Evolutionary conservation across 352 stramenopile species (phyloP), one percentile per base, ranked within the genome.

Genomic region (Stramenopiles sp.): DNA sequence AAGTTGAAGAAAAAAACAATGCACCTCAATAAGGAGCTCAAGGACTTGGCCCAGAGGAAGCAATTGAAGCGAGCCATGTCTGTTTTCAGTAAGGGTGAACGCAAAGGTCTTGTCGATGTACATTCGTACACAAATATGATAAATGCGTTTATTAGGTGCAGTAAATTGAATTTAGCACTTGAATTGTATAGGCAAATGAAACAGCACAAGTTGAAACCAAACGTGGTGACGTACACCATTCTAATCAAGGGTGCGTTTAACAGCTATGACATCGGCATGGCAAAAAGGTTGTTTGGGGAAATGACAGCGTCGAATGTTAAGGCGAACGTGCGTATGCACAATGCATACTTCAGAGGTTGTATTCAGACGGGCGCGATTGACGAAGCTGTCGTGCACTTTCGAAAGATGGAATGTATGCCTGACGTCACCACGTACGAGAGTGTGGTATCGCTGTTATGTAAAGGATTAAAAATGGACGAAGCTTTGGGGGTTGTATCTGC

Each of bases 291-390:
- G 27, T 71, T 71, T 22, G 22, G 55, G 22, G 80, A 83, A n/a
- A 84, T 84, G 82, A 80, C 82, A 71, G 30, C 67, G 0, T 32
- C 31, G 14, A 67, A 30, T 30, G 83, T 83, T 22, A 71, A 22
- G 0, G 44, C 80, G 0, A 85, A 85, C 67, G 29, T 82, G 25
- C 83, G 83, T 30, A 85, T 80, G n/a, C 39, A 78, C 31, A 85
- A 85, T 80, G 84, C 83, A 25, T 80, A 84, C 8, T 67, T 85
- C 0, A 81, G 83, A 29, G 82, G 80, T 0, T 84, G 82, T 67
- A 80, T 84, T 14, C 44, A 78, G 0, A 25, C 32, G 0, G 82
- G 82, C 39, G 80, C 30, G 30, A 75, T 83, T 8, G 0, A 32
- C 25, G 39, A 22, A 4, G 81, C 81, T 32, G 81, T 82, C 30